Conservation (phyloP, 371 early-diverging fungal genomes). For the Mortierella sp. region DNA sequence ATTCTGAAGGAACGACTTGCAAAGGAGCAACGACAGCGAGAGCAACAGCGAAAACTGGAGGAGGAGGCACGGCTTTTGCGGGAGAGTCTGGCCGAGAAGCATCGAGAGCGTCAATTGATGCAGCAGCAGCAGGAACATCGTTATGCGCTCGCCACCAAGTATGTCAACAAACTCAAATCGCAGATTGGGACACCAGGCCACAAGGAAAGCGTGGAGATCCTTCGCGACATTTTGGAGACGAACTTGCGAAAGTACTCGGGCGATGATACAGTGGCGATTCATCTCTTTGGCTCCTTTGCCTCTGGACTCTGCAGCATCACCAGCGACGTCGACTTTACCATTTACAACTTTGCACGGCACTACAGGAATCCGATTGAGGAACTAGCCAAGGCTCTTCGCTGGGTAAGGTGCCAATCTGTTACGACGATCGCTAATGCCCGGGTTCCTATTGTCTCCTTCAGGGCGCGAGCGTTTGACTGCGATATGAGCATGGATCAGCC, state of each 20-base stretch:
- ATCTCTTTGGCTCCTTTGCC: not conserved
- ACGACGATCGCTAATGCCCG: slow-evolving; percentile 34
- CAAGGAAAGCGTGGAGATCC: not conserved
- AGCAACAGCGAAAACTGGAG: not conserved
- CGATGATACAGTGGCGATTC: not conserved
- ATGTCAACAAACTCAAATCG: not conserved
- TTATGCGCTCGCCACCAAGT: not conserved
- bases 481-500: slow-evolving; percentile 71
- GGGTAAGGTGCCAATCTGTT: not conserved
- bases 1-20: not conserved
- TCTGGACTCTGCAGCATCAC: not conserved
- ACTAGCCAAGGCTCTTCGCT: not conserved
- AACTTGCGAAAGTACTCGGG: not conserved
- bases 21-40: not conserved
- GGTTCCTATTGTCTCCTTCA: slow-evolving; percentile 80
- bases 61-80: not conserved
- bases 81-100: not conserved
- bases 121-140: not conserved
- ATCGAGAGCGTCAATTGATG: not conserved
- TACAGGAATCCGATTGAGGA: not conserved
- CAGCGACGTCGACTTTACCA: not conserved
- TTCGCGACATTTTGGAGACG: not conserved
- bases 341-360: not conserved
- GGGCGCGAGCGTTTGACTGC: slow-evolving; percentile 61
- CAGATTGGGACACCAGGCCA: not conserved